Conservation (phyloP, 2,329 filamentous ascomycete genomes). For the Aspergillus neoniger region DNA sequence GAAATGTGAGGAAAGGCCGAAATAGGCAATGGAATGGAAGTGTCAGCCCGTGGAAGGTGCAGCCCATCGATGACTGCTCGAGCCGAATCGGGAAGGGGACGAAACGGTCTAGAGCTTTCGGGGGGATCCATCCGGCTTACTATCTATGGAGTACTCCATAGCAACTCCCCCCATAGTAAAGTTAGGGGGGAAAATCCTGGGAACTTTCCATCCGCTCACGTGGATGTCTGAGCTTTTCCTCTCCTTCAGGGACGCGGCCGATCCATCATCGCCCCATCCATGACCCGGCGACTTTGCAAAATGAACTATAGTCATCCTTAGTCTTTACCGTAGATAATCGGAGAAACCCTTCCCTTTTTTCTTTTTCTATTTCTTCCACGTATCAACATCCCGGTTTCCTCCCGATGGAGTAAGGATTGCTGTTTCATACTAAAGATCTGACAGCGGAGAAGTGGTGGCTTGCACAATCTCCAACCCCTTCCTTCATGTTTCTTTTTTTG, state of each 20-base stretch:
- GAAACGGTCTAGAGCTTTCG: constrained; percentile 10
- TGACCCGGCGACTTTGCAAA: constrained; percentile 4
- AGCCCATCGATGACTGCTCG: neutral
- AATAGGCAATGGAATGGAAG: neutral
- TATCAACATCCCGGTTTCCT: neutral
- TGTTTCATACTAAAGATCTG: constrained; percentile 22
- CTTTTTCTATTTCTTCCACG: neutral
- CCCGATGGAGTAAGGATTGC: constrained; percentile 5
- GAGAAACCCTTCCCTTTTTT: too few relatives aligned
- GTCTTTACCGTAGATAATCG: too few relatives aligned
- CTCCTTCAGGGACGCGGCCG: constrained; percentile 1
- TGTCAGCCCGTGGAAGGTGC: constrained; percentile 4
- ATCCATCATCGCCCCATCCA: neutral
- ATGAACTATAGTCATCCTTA: neutral
- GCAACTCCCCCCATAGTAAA: too few relatives aligned
- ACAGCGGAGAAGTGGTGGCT: constrained; percentile 23
- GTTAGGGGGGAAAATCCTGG: neutral
- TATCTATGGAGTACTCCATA: too few relatives aligned
- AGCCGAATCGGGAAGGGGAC: neutral
- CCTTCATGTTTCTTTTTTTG: constrained; percentile 9
- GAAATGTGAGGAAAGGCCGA: neutral
- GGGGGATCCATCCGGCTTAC: neutral
- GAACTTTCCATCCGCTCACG: constrained; percentile 6
- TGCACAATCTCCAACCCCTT: neutral
- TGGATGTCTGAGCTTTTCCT: constrained; percentile 16